These are phyloP conservation scores for Teratosphaeriaceae sp. DNA, from an alignment of 2,329 filamentous ascomycete genomes.

Conservation along the genomic window DNA sequence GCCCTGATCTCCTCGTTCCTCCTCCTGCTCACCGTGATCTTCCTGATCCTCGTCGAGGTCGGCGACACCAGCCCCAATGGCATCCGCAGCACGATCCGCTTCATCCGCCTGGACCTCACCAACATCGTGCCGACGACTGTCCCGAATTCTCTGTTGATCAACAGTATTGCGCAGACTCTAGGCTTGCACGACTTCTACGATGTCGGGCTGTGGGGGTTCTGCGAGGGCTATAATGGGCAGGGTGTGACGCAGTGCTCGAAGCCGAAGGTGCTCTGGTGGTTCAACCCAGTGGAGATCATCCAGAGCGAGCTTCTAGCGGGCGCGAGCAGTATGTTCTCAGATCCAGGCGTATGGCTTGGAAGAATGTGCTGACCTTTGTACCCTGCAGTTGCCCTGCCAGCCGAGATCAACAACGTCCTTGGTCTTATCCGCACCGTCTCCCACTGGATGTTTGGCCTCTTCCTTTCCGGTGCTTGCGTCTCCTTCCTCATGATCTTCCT, in stretches of 20 bases:
- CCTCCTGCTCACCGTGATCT: constrained; percentile 69
- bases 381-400: constrained; percentile 63
- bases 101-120: constrained; percentile 76
- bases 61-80: constrained; percentile 60
- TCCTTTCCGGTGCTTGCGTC: constrained; percentile 64
- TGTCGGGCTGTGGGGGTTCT: constrained; percentile 86
- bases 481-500: constrained; percentile 66
- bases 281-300: constrained; percentile 80
- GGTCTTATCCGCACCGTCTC: constrained; percentile 67
- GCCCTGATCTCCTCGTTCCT: constrained; percentile 59
- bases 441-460: constrained; percentile 84
- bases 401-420: constrained; percentile 65
- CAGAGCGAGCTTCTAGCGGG: constrained; percentile 72
- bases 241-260: constrained; percentile 71
- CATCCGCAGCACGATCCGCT: constrained; percentile 66
- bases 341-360: background rate
- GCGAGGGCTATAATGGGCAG: constrained; percentile 71
- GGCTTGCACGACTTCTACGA: constrained; percentile 93
- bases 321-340: constrained; percentile 59
- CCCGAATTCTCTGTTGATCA: constrained; percentile 68
- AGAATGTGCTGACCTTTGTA: too few relatives aligned
- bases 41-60: constrained; percentile 73
- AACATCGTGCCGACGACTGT: constrained; percentile 70
- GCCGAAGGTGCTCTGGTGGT: constrained; percentile 72
- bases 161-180: constrained; percentile 77